Evolutionary conservation across 78 protist genomes (phyloP), one percentile per base, ranked within the genome.

Genomic region (Neovahlkampfia damariscottae): DNA sequence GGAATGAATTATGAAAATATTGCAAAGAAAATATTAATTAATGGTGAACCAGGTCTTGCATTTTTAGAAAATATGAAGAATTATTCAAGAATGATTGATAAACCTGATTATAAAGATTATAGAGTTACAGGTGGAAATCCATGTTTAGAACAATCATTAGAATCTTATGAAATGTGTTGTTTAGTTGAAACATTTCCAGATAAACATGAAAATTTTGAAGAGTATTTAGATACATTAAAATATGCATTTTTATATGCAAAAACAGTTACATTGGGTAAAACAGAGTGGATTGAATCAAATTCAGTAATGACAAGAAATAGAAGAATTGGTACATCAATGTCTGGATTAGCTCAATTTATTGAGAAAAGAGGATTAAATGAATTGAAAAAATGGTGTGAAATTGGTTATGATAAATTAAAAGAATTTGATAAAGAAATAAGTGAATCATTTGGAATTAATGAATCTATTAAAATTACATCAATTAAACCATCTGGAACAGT

Each of bases 11-110:
- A 91, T 59, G 3, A 28, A 1, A 38, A 29, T 3, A 41, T 88
- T 5, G 35, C 72, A 5, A 39, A 77, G 8, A 27, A 88, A 29
- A 71, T 93, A 1, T 19, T 31, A 28, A 67, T n/a, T 10, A 93
- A 93, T 72, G 96, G 96, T 31, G 96, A 93, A 41, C 96, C 96
- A 1, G 96, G 96, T 7, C 79, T 93, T 3, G 90, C 91, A 1
- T 92, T 89, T 90, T 78, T 93, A 9, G 84, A 91, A 35, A 93
- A 91, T 83, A 90, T 90, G 94, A 87, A 68, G 1, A 5, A 28
- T 41, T 91, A 50, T 35, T 70, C 91, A 10, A 74, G 95, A 40
- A 89, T 92, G 94, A 67, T 50, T 19, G 86, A n/a, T 30, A 28
- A 1, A 8, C 29, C 29, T 71, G 77, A 83, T 5, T 1, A 3